These are phyloP conservation scores for Carallia brachiata DNA, from an alignment of 345 rosid genomes.

Conservation along the genomic window DNA sequence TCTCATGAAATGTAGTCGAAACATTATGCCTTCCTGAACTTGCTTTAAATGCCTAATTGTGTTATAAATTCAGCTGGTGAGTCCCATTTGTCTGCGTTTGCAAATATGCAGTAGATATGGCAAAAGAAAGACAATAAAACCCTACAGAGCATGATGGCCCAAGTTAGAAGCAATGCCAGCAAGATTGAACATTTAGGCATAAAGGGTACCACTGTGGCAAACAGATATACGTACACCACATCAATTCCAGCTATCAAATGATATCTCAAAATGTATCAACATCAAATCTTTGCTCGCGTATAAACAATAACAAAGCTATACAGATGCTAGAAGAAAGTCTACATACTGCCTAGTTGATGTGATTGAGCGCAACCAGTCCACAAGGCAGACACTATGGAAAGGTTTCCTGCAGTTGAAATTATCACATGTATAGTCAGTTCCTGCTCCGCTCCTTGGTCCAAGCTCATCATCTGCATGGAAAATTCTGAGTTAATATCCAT, in stretches of 20 bases:
- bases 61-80: not conserved
- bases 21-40: not conserved
- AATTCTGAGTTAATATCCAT: conserved; percentile 8
- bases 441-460: conserved; percentile 52
- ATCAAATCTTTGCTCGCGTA: not conserved
- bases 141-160: not conserved
- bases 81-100: conserved; percentile 1
- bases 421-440: conserved; percentile 68
- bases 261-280: not conserved
- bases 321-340: conserved; percentile 10
- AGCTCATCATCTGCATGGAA: conserved; percentile 58
- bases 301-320: conserved; percentile 6
- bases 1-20: conserved; percentile 5
- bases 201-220: not conserved
- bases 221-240: too few species aligned
- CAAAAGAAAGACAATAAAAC: conserved; percentile 12
- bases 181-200: conserved; percentile 5
- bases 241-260: too few species aligned
- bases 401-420: conserved; percentile 64
- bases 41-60: not conserved
- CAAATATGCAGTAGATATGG: conserved; percentile 4
- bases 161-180: not conserved
- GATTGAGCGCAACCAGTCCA: conserved; percentile 78
- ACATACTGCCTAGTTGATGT: conserved; percentile 85
- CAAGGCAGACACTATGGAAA: conserved; percentile 68